Base-by-base conservation (phyloP, 208 protist species). In the Wallacemonas collosoma region DNA sequence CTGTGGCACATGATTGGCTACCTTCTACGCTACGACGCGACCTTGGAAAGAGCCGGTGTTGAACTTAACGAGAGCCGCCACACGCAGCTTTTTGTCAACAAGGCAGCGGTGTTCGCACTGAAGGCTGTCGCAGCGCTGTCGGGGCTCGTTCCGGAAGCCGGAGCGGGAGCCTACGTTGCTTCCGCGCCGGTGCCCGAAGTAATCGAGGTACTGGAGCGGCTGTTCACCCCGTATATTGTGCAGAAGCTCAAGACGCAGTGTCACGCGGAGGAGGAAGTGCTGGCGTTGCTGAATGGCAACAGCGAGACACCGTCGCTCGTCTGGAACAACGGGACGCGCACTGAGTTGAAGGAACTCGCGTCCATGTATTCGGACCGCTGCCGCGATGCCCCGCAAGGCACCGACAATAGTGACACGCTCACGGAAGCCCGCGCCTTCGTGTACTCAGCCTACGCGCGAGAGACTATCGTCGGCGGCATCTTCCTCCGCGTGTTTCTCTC, bases 11-110 rank as follows among this genome's bases (percentile, higher is more conserved):
- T 98, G 40, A 75, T 98, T 8, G 62, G 71, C 35, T 82, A 86
- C 6, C 74, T 98, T 12, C 95, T 98, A 57, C 63, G 74, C 4
- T 98, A 98, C 77, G 97, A 98, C 76, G 79, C 82, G 50, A 98
- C 97, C 35, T 68, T 98, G 4, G 80, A 93, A 15, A 82, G 88
- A 39, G 86, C 79, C 12, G 93, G 82, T 79, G 45, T 84, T 45
- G 43, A 80, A 47, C 73, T 93, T 38, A 60, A 85, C 26, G 93
- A 94, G 56, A 83, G 85, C 17, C 84, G 83, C 58, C 93, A 97
- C 79, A 72, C 56, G 55, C 95, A 98, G 74, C 81, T 95, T 45
- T 93, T 92, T 50, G 71, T 79, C 2, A 97, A 97, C 71, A 62
- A 71, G n/a, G 79, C 85, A 3, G 91, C 94, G 2, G 58, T 91